Evolutionary conservation across 306 rosid species (phyloP).

Genomic region (Abrus precatorius): DNA sequence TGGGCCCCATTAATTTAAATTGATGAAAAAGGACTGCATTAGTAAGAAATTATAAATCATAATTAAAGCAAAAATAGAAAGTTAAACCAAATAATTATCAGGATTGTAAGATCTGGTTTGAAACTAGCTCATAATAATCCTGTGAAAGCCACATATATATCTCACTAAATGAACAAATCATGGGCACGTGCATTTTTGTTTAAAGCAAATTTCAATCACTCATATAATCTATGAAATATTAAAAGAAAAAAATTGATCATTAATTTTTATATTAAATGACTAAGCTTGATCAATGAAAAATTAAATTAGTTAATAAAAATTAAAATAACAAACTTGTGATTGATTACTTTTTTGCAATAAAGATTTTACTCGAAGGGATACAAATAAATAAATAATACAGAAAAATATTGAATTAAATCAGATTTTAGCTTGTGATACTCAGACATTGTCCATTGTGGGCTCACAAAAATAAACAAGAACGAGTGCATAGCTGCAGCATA

Average conservation of each 20-base stretch:
- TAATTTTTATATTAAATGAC: too few species aligned
- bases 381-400: too few species aligned
- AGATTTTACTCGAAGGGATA: too few species aligned
- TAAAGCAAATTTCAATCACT: neutral
- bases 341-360: too few species aligned
- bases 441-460: neutral
- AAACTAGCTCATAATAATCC: constrained; percentile 5
- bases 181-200: neutral
- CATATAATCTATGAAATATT: neutral
- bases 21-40: neutral
- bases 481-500: neutral
- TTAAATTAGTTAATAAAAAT: too few species aligned
- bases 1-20: constrained; percentile 18
- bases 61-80: neutral
- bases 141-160: neutral
- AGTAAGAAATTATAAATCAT: neutral
- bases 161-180: neutral
- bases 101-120: neutral
- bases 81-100: neutral
- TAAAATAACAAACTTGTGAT: too few species aligned
- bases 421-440: neutral
- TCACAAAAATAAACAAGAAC: neutral
- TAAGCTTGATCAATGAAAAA: too few species aligned
- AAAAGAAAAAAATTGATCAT: too few species aligned
- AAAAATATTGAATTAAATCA: neutral